Percentiles rank a stretch among this genome's conserved stretches.
phyloP scores from a whole-genome alignment of 1,284 basidiomycete genomes.

The Marasmius sp. region DNA sequence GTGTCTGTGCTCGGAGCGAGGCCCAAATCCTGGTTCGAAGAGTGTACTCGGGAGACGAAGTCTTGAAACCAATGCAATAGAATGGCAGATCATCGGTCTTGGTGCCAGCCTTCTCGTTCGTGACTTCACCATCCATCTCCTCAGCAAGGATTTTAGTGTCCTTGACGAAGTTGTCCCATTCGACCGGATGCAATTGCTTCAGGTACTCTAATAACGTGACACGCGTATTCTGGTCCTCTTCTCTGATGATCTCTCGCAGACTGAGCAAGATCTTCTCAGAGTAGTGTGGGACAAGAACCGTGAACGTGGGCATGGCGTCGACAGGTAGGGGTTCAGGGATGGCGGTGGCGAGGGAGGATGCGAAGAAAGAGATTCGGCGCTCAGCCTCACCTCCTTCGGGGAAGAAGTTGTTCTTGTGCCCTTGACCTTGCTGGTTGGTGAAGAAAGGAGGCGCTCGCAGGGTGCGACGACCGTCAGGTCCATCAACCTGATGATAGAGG shows the following conservation, averaged over 20 bases:
- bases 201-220: constrained; percentile 95
- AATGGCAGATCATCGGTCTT: constrained; percentile 96
- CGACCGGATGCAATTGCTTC: constrained; percentile 98
- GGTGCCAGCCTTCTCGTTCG: constrained; percentile 68
- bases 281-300: constrained; percentile 94
- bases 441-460: constrained; percentile 95
- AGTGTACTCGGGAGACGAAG: constrained; percentile 97
- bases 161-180: constrained; percentile 99
- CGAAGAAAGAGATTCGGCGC: constrained; percentile 95
- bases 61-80: constrained; percentile 99
- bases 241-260: constrained; percentile 93
- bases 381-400: constrained; percentile 93
- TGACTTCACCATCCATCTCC: constrained; percentile 75
- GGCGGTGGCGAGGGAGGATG: constrained; percentile 90
- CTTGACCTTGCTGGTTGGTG: constrained; percentile 80
- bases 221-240: constrained; percentile 94
- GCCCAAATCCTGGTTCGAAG: constrained; percentile 99
- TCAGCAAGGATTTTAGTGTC: constrained; percentile 99
- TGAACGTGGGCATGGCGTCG: constrained; percentile 97
- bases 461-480: constrained; percentile 82
- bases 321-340: constrained; percentile 92
- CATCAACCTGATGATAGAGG: constrained; percentile 91
- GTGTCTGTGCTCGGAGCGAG: constrained; percentile 95
- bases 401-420: constrained; percentile 84
- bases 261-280: constrained; percentile 96